A percentile compares a stretch with the other conserved stretches of the same genome.
These are phyloP conservation scores for Clausena lansium DNA, from an alignment of 345 rosid genomes.

Conservation along the genomic window DNA sequence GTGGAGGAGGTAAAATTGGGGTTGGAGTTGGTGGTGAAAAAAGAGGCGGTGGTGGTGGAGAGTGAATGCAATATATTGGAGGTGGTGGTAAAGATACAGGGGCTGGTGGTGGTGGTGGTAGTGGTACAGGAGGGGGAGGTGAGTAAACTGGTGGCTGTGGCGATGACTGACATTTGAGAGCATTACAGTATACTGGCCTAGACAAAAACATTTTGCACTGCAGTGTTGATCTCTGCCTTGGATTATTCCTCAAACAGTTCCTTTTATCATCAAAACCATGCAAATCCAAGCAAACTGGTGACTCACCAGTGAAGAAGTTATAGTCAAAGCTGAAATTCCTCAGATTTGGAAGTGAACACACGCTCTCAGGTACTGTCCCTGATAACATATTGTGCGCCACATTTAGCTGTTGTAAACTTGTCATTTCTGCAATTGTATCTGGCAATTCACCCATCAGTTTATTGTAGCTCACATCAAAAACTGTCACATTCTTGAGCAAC, in stretches of 20 bases:
- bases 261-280: conserved; percentile 33
- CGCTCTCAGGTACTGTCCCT: conserved; percentile 48
- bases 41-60: conserved; percentile 14
- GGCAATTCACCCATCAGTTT: conserved; percentile 60
- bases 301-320: conserved; percentile 57
- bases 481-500: conserved; percentile 50
- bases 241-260: conserved; percentile 54
- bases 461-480: conserved; percentile 67
- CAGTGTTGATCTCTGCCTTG: conserved; percentile 51
- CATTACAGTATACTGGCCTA: conserved; percentile 44
- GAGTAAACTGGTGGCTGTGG: neutral
- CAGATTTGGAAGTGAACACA: conserved; percentile 56
- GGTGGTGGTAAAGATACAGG: neutral
- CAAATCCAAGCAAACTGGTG: conserved; percentile 39
- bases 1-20: conserved; percentile 10
- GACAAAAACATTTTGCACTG: conserved; percentile 62
- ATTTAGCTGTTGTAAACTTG: conserved; percentile 52
- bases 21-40: neutral
- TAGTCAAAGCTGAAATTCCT: conserved; percentile 50
- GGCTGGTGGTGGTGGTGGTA: conserved; percentile 6
- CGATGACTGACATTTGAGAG: conserved; percentile 39
- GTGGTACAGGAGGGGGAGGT: neutral
- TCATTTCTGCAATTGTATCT: conserved; percentile 44
- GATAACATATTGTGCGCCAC: conserved; percentile 60
- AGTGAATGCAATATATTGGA: neutral